A percentile compares a stretch with the other conserved stretches of the same genome.
Evolutionary conservation across 73 alveolate species (phyloP).

Genomic region (Tetrahymena thermophila): DNA sequence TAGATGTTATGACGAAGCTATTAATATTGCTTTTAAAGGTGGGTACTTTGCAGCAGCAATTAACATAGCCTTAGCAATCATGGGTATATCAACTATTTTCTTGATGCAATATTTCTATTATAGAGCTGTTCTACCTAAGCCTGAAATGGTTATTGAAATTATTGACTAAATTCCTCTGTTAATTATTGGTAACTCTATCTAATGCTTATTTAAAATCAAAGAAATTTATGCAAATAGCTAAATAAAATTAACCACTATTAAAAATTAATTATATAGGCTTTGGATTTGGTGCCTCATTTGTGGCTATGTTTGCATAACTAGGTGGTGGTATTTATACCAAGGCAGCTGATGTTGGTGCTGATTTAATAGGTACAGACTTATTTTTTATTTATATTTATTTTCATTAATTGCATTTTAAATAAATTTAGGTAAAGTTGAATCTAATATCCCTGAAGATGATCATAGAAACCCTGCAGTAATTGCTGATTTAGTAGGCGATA

Average conservation of each 20-base stretch:
- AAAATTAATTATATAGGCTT: neutral
- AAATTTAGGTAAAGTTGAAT: slow-evolving; percentile 70
- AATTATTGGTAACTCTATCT: slow-evolving; percentile 43
- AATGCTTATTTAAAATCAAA: too few species aligned
- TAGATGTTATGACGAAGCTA: slow-evolving; percentile 66
- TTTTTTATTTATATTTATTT: neutral
- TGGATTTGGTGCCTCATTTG: slow-evolving; percentile 84
- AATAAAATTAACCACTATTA: neutral
- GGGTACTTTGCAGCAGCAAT: slow-evolving; percentile 79
- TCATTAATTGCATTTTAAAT: neutral
- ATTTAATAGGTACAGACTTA: slow-evolving; percentile 44
- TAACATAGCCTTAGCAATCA: slow-evolving; percentile 71
- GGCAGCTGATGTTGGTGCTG: slow-evolving; percentile 96
- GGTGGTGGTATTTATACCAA: slow-evolving; percentile 84
- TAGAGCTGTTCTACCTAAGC: slow-evolving; percentile 19
- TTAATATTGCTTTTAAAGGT: slow-evolving; percentile 69
- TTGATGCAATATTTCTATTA: slow-evolving; percentile 31
- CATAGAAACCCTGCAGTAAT: slow-evolving; percentile 90
- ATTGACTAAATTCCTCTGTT: slow-evolving; percentile 68
- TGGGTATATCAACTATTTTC: slow-evolving; percentile 59
- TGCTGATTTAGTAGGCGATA: slow-evolving; percentile 91
- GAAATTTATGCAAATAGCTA: neutral
- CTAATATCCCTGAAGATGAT: slow-evolving; percentile 88
- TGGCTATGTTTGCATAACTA: slow-evolving; percentile 77
- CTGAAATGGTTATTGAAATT: slow-evolving; percentile 33